Base-by-base conservation (phyloP, 345 rosid species). In the Hibiscus mutabilis region DNA sequence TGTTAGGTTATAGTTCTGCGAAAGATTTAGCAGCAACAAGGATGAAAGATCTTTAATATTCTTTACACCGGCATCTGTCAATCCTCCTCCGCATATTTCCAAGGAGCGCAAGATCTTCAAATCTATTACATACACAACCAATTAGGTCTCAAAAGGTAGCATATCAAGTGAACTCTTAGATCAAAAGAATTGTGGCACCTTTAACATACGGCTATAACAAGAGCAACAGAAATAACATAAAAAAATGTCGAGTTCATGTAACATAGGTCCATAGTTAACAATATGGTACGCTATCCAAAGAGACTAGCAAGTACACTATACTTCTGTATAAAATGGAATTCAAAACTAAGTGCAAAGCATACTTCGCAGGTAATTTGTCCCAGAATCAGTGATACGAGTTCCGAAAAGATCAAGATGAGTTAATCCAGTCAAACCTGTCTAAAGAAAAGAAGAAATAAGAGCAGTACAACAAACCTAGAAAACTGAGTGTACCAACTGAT, bases 1-100 rank as follows among this genome's bases (percentile, higher is more conserved):
- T 4, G 96, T 88, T 74, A 93, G 85, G 70, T 88, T 88, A 82
- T 86, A 76, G 84, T 93, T 93, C 78, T 93, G 97, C 1, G 97
- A 89, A 63, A 93, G 79, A 80, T 93, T 93, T 64, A 91, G 85
- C 60, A 83, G 65, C 3, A 81, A 60, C 70, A 93, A 73, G 60
- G 87, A 91, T 18, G 89, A 71, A 68, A 94, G 89, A 69, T 91
- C 95, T 78, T 90, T 91, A 59, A 94, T 86, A 79, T 91, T 89
- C 89, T 92, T 85, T 77, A 88, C 84, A 51, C 96, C 97, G 69
- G 93, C 88, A 87, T 91, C 98, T 21, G 96, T 89, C 80, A 94
- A 81, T 74, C 95, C 92, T 78, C 98, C 98, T 18, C 97, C 95
- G 52, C 98, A 94, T 75, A 94, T 94, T 79, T 94, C 97, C 81